Conservation (phyloP, 2,329 filamentous ascomycete genomes). For the Chrysosporium queenslandicum region DNA sequence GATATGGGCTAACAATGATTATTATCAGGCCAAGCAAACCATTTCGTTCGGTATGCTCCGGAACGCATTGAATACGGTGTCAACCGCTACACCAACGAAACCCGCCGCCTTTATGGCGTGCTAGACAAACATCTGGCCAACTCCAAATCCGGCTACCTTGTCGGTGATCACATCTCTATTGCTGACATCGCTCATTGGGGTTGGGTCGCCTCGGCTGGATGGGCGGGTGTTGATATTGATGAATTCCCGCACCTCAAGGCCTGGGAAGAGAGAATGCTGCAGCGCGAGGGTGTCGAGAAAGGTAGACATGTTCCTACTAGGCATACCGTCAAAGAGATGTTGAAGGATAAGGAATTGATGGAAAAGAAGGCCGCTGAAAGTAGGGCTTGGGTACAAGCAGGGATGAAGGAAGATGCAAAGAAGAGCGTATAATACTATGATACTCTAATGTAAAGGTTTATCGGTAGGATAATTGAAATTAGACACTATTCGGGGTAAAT, state of each 20-base stretch:
- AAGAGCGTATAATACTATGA: constrained; percentile 24
- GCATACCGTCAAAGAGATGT: constrained; percentile 52
- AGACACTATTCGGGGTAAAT: too few relatives aligned
- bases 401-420: constrained; percentile 58
- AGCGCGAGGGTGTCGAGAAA: constrained; percentile 62
- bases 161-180: constrained; percentile 39
- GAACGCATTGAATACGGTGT: constrained; percentile 75
- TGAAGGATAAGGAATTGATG: constrained; percentile 47
- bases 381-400: constrained; percentile 56
- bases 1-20: not conserved
- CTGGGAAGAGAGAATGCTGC: constrained; percentile 64
- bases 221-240: constrained; percentile 57
- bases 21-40: constrained; percentile 48
- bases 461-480: too few relatives aligned
- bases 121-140: constrained; percentile 59
- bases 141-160: constrained; percentile 43
- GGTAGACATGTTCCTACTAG: constrained; percentile 61
- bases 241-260: constrained; percentile 66
- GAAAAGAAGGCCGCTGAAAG: constrained; percentile 45
- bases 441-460: not conserved
- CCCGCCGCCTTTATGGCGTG: constrained; percentile 67
- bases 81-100: constrained; percentile 73
- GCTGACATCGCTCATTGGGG: constrained; percentile 75
- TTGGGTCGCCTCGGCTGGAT: constrained; percentile 55
- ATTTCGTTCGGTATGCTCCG: constrained; percentile 73